Evolutionary conservation across 2,329 filamentous ascomycete species (phyloP), one percentile per base, ranked within the genome.

Genomic region (Tolypocladium ovalisporum): DNA sequence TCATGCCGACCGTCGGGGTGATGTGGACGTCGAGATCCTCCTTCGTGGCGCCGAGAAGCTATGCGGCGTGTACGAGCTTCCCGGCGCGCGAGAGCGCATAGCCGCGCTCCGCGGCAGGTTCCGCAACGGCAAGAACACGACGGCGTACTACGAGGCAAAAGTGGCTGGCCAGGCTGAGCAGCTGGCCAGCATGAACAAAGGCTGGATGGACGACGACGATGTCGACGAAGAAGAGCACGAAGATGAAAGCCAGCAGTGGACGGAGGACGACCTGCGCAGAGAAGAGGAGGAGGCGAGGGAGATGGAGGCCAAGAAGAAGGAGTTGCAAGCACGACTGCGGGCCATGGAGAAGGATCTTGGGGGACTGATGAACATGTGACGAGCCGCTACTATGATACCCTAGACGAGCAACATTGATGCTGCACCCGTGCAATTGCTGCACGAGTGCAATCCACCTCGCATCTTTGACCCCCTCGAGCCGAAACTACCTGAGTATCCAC

Each of bases 21-120:
- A 95, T 29, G 80, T 97, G 2, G 90, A 97, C 70, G 85, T 97
- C 3, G 89, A 96, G 66, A 80, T 96, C 1, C 75, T 99, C 35
- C 79, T 99, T 27, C 80, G 83, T 56, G 92, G 93, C 1, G 93
- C 92, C 0, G 91, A 97, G 76, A 96, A 91, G 76, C 80, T 97
- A 35, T 92, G 91, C 64, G 82, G 82, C 51, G 92, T 97, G 34
- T 97, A 97, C 68, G 87, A 90, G 37, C 80, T 96, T 34, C 82
- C 88, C 0, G 92, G 91, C 5, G 90, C 89, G 5, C 71, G 81
- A 19, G 90, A 96, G 66, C 82, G 86, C 60, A 95, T 97, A 62
- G 77, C 84, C 0, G 78, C 79, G 44, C 78, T 96, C 66, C 80
- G 91, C 59, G 80, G 82, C 56, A 85, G 89, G 65, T 83, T 93